phyloP scores from a whole-genome alignment of 768 basidiomycete species.

The Mycena galopus region DNA sequence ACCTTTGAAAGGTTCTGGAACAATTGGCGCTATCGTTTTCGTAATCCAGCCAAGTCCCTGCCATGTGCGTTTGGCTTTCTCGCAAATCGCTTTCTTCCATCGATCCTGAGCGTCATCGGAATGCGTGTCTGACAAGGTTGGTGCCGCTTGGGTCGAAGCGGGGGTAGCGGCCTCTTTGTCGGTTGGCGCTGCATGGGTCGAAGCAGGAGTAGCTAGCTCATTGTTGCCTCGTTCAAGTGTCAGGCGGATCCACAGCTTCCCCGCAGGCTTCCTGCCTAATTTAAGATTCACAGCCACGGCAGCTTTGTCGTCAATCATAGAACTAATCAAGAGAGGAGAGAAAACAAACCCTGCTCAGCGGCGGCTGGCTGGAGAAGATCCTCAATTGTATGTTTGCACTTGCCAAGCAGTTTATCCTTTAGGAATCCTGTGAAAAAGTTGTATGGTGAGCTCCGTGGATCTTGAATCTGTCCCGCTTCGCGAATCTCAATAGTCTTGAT shows the following conservation, averaged over 20 bases:
- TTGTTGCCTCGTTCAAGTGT: not conserved
- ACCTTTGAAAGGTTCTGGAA: conserved; percentile 1
- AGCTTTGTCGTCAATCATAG: not conserved
- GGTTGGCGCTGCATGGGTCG: not conserved
- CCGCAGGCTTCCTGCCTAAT: not conserved
- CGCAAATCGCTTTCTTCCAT: conserved; percentile 5
- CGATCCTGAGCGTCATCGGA: not conserved
- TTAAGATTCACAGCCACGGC: not conserved
- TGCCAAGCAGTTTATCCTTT: not conserved
- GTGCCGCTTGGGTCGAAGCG: not conserved
- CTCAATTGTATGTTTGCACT: not conserved
- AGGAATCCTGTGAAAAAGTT: not conserved
- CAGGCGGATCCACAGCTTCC: not conserved
- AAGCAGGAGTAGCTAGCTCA: not conserved
- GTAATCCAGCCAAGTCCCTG: not conserved
- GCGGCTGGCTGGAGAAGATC: not conserved
- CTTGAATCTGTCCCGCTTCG: not conserved
- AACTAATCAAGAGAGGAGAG: not conserved
- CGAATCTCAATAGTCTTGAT: not conserved
- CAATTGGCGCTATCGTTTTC: not conserved
- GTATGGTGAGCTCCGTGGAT: not conserved
- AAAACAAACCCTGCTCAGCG: not conserved
- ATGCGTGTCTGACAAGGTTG: not conserved
- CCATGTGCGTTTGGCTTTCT: not conserved
- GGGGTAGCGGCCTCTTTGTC: not conserved